phyloP scores from a whole-genome alignment of 192 early-diverging fungal species.

The Coemansia sp. region DNA sequence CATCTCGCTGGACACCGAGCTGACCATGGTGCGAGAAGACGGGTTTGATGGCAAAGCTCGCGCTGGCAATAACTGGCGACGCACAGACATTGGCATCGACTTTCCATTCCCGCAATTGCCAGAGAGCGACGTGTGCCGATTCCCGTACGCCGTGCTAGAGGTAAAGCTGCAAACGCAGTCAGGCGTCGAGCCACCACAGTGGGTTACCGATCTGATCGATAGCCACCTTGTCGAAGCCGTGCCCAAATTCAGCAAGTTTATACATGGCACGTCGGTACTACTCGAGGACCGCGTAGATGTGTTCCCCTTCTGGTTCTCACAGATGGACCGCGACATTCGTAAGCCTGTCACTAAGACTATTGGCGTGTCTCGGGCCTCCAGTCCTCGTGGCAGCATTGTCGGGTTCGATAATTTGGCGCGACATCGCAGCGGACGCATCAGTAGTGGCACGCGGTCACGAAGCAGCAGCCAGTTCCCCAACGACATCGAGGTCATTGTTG shows the following conservation, averaged over 20 bases:
- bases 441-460: constrained; percentile 29
- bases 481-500: constrained; percentile 43
- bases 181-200: constrained; percentile 88
- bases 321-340: constrained; percentile 93
- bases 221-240: constrained; percentile 92
- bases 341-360: constrained; percentile 67
- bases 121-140: constrained; percentile 77
- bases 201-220: constrained; percentile 91
- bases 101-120: constrained; percentile 81
- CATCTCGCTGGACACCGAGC: constrained; percentile 93
- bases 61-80: constrained; percentile 87
- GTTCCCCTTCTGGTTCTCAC: constrained; percentile 94
- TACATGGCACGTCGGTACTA: constrained; percentile 90
- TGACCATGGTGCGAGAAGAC: constrained; percentile 97
- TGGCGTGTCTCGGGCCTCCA: constrained; percentile 54
- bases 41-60: constrained; percentile 66
- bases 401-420: constrained; percentile 35
- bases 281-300: constrained; percentile 78
- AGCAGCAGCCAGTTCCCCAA: constrained; percentile 27
- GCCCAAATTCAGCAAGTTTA: constrained; percentile 98
- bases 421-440: constrained; percentile 14
- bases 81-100: constrained; percentile 79
- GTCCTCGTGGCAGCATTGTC: constrained; percentile 46
- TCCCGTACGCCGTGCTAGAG: constrained; percentile 97
- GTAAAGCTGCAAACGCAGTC: constrained; percentile 96